A percentile compares a stretch with the other conserved stretches of the same genome.
These are phyloP conservation scores for Nidula microcarpa DNA, from an alignment of 768 basidiomycete genomes.

Conservation along the genomic window DNA sequence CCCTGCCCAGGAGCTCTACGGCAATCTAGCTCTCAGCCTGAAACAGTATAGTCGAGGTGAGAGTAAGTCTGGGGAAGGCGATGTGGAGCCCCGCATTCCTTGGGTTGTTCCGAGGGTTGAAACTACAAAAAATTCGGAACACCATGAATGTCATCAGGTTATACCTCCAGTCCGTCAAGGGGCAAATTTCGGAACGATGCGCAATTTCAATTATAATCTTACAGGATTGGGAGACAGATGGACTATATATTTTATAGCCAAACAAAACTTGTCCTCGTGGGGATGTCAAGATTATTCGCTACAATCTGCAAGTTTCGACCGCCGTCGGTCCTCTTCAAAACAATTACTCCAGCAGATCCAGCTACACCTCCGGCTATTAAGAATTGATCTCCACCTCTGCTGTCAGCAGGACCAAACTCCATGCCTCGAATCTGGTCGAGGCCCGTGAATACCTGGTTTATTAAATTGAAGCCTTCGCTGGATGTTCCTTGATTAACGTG, in stretches of 20 bases:
- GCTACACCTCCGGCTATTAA: conserved; percentile 52
- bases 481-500: conserved; percentile 29
- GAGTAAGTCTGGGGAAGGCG: no score
- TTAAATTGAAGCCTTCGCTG: conserved; percentile 25
- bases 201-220: neutral
- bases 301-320: conserved; percentile 51
- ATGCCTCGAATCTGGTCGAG: conserved; percentile 65
- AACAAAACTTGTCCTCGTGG: conserved; percentile 50
- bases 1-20: no score
- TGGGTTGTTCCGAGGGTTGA: no score
- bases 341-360: conserved; percentile 51
- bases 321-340: conserved; percentile 52
- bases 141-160: no score
- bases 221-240: neutral
- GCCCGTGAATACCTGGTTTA: conserved; percentile 57
- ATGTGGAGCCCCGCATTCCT: no score
- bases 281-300: conserved; percentile 49
- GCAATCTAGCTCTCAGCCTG: no score
- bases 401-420: conserved; percentile 46
- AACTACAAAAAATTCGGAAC: no score
- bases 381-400: conserved; percentile 43
- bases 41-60: no score
- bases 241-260: conserved; percentile 26
- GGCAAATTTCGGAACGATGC: neutral
- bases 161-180: no score